phyloP scores from a whole-genome alignment of 2,329 filamentous ascomycete genomes.

The Juglanconis oblonga region DNA sequence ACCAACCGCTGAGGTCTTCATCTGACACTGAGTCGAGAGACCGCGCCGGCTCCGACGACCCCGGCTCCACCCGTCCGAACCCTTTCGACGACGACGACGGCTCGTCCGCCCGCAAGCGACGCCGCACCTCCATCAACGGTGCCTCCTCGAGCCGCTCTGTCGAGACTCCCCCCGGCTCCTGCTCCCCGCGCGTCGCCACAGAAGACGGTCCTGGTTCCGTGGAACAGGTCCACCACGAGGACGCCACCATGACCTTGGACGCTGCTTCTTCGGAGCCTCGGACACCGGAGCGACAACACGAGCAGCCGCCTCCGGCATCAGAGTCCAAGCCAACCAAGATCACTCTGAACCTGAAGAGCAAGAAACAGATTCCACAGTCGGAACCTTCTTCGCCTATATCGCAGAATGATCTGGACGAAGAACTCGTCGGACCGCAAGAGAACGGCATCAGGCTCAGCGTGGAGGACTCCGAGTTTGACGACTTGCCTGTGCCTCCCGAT shows the following conservation, averaged over 20 bases:
- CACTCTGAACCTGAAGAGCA: constrained; percentile 58
- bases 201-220: constrained; percentile 1
- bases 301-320: constrained; percentile 30
- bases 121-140: constrained; percentile 55
- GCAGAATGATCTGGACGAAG: constrained; percentile 24
- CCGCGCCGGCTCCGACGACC: constrained; percentile 61
- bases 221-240: constrained; percentile 15
- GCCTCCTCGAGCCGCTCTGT: constrained; percentile 51
- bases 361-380: constrained; percentile 36
- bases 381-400: constrained; percentile 44
- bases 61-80: constrained; percentile 60
- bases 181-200: constrained; percentile 12
- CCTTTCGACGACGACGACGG: constrained; percentile 60
- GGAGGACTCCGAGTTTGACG: constrained; percentile 42
- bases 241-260: constrained; percentile 40
- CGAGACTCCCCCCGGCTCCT: constrained; percentile 33
- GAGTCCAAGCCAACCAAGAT: constrained; percentile 55
- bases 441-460: constrained; percentile 41
- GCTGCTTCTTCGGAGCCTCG: constrained; percentile 37
- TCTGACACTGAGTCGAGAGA: constrained; percentile 46
- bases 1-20: constrained; percentile 44
- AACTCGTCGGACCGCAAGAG: constrained; percentile 21
- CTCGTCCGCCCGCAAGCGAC: constrained; percentile 55
- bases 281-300: constrained; percentile 38
- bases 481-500: constrained; percentile 24